Base-by-base conservation (phyloP, 352 stramenopile genomes). In the Phytophthora nicotianae region DNA sequence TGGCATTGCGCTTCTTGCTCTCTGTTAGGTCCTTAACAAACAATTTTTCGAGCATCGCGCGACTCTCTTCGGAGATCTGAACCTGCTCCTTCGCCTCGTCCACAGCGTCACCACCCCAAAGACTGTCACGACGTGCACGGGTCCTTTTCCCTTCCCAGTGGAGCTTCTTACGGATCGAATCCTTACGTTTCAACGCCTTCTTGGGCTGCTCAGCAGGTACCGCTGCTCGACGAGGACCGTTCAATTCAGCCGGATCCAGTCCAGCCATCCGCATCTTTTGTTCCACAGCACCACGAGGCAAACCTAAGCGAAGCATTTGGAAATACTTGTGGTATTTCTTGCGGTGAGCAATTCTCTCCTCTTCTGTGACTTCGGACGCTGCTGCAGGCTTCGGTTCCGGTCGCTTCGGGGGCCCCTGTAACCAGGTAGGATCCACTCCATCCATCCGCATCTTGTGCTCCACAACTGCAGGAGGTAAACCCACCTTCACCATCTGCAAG, bases 401-500 rank as follows among this genome's bases (percentile, higher is more conserved):
- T 1, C 70, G 66, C 48, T 77, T 76, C 14, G 81, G 84, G 1
- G 81, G 78, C 3, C 72, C 80, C 29, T 95, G 68, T 23, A 95
- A 59, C 83, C 83, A 93, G 2, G 65, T 35, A 1, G 72, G 58
- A 27, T 95, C 74, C 7, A 90, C 77, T 19, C 79, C 79, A 41
- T 95, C 84, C 79, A 89, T 91, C 5, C 58, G 81, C 86, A 95
- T 95, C 62, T 93, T 93, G 65, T 95, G 86, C 57, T 90, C 81
- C 26, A 95, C 86, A 29, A 87, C 81, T 0, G 73, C 51, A 0
- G 68, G 71, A 10, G 84, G 83, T 21, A 95, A 62, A 5, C 86
- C 84, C 19, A 93, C 81, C 54, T 93, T 91, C 13, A 93, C 66
- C 84, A 93, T 93, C 47, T 90, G 80, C 46, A 72, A 55, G 51